phyloP scores from a whole-genome alignment of 441 rosid species.

The Eruca vesicaria region DNA sequence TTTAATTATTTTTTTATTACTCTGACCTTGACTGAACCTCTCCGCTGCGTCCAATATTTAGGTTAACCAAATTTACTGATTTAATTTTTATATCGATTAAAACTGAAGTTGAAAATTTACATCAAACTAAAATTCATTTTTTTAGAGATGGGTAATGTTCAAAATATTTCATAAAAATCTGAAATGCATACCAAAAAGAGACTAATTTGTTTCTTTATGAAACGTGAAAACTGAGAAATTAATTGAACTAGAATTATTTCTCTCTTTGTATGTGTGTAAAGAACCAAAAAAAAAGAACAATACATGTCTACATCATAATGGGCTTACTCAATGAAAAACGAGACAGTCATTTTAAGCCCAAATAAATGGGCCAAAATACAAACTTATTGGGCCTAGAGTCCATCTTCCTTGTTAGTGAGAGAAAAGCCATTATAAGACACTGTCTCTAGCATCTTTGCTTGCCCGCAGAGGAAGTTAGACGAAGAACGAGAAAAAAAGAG shows the following conservation, averaged over 20 bases:
- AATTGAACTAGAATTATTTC: no score
- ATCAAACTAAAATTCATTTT: neutral
- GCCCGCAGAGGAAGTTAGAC: slow-evolving; percentile 14
- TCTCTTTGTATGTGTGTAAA: no score
- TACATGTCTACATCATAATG: no score
- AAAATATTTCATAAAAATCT: neutral
- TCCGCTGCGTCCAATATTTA: neutral
- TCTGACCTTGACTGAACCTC: slow-evolving; percentile 17
- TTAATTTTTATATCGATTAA: neutral
- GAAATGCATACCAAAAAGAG: no score
- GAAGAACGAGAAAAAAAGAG: neutral
- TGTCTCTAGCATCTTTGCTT: neutral
- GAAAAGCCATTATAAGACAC: neutral
- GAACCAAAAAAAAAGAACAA: no score
- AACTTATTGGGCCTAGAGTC: no score
- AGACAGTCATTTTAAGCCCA: no score
- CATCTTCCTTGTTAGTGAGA: neutral
- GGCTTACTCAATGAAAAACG: no score
- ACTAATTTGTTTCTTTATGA: no score
- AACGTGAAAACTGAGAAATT: no score
- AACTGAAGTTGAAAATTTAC: neutral
- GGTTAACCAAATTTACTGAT: neutral
- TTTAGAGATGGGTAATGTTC: neutral
- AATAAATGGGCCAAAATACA: no score
- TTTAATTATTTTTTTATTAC: neutral